A percentile compares a stretch with the other conserved stretches of the same genome.
These are phyloP conservation scores for Alloascoidea hylecoeti DNA, from an alignment of 805 yeast species.

Conservation along the genomic window DNA sequence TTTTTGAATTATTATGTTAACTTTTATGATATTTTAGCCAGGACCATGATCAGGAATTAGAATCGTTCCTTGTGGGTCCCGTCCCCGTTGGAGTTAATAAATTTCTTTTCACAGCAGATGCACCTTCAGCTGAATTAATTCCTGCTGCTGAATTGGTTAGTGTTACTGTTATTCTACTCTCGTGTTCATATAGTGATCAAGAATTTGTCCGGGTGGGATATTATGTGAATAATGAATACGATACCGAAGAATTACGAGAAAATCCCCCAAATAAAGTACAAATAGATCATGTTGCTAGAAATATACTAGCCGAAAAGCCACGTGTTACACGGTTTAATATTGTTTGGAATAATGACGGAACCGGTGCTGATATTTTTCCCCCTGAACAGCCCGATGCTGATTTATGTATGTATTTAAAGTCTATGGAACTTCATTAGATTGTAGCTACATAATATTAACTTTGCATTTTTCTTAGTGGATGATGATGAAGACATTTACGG, in stretches of 20 bases:
- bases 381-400: constrained; percentile 63
- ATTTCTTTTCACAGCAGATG: constrained; percentile 86
- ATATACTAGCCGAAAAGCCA: constrained; percentile 93
- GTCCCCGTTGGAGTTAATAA: constrained; percentile 96
- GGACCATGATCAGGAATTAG: constrained; percentile 95
- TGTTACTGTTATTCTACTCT: constrained; percentile 84
- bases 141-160: constrained; percentile 93
- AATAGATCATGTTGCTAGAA: constrained; percentile 87
- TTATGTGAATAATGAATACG: constrained; percentile 95
- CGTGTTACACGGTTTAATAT: constrained; percentile 94
- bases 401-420: constrained; percentile 16
- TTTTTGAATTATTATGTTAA: neutral
- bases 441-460: no score
- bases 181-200: constrained; percentile 86
- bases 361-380: constrained; percentile 48
- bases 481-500: constrained; percentile 39
- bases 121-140: constrained; percentile 90
- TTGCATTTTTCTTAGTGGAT: constrained; percentile 24
- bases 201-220: constrained; percentile 97
- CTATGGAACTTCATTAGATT: no score
- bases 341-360: constrained; percentile 82
- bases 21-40: constrained; percentile 16
- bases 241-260: constrained; percentile 81
- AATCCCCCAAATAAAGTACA: constrained; percentile 91
- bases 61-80: constrained; percentile 95